phyloP scores from a whole-genome alignment of 2,329 filamentous ascomycete species.

The Epichloe coenophiala region DNA sequence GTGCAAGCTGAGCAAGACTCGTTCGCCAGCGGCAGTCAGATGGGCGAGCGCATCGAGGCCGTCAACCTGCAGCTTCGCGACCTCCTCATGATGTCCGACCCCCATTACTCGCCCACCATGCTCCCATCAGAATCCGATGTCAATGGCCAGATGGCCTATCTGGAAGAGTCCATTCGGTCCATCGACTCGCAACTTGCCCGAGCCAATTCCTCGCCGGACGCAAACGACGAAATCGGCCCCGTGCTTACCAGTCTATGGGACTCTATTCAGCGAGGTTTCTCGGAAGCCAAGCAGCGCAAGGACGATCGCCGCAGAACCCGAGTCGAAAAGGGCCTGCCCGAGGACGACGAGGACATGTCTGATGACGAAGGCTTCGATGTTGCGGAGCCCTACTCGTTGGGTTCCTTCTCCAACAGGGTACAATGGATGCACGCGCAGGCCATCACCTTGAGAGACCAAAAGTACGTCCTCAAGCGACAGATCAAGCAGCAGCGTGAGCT shows the following conservation, averaged over 20 bases:
- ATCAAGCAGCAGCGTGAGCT: conserved; percentile 92
- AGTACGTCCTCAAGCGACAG: conserved; percentile 76
- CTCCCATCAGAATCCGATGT: conserved; percentile 41
- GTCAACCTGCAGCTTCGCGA: conserved; percentile 53
- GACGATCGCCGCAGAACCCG: conserved; percentile 38
- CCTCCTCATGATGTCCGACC: conserved; percentile 35
- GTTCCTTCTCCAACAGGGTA: conserved; percentile 65
- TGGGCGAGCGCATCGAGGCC: conserved; percentile 41
- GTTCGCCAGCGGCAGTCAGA: conserved; percentile 16
- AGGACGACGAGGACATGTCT: conserved; percentile 45
- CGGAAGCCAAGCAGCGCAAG: conserved; percentile 40
- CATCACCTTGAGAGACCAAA: conserved; percentile 73
- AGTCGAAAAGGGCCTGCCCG: conserved; percentile 39
- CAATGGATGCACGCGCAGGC: conserved; percentile 66
- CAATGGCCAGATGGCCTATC: conserved; percentile 54
- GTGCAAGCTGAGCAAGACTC: conserved; percentile 45
- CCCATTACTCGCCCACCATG: conserved; percentile 43
- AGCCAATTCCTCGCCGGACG: conserved; percentile 16
- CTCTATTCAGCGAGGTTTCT: conserved; percentile 36
- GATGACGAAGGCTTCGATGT: conserved; percentile 46
- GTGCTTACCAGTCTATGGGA: conserved; percentile 44
- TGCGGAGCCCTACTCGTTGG: conserved; percentile 54
- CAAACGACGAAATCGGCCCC: conserved; percentile 40
- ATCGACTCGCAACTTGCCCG: conserved; percentile 31
- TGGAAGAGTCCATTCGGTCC: conserved; percentile 45